Evolutionary conservation across 2,329 filamentous ascomycete genomes (phyloP).

Genomic region (Byssothecium circinans): DNA sequence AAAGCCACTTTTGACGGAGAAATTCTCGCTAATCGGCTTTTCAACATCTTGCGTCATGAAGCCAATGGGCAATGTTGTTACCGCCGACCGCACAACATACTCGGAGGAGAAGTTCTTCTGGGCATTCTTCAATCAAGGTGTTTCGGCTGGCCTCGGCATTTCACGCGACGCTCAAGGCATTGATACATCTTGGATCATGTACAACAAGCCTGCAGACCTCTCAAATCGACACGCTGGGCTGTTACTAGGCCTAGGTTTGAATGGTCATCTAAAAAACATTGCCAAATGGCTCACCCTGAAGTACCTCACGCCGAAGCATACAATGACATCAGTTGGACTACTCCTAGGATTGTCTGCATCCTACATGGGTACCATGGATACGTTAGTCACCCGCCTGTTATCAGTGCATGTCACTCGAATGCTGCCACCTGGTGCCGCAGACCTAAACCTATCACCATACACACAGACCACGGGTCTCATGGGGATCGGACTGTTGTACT

Average conservation of each 20-base stretch:
- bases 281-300: constrained; percentile 99
- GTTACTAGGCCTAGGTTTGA: constrained; percentile 83
- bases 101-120: constrained; percentile 97
- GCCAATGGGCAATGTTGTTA: constrained; percentile 86
- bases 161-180: constrained; percentile 89
- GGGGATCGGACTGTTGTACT: constrained; percentile 94
- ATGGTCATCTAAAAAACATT: constrained; percentile 89
- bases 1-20: constrained; percentile 87
- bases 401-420: constrained; percentile 96
- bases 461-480: constrained; percentile 96
- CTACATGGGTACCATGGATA: constrained; percentile 96
- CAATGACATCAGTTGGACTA: constrained; percentile 98
- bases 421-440: constrained; percentile 87
- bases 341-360: constrained; percentile 89
- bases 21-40: constrained; percentile 86
- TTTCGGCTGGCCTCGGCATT: constrained; percentile 88
- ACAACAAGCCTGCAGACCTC: constrained; percentile 91
- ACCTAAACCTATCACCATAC: constrained; percentile 87
- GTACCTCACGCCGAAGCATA: constrained; percentile 97
- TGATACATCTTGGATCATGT: constrained; percentile 97
- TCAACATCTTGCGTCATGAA: constrained; percentile 90
- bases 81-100: constrained; percentile 84
- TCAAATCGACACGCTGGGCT: constrained; percentile 97
- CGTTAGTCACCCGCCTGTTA: constrained; percentile 84
- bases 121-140: constrained; percentile 97